Percentiles rank a stretch among this genome's conserved stretches.
phyloP scores from a whole-genome alignment of 2,329 filamentous ascomycete species.

The Aureobasidium sp. region DNA sequence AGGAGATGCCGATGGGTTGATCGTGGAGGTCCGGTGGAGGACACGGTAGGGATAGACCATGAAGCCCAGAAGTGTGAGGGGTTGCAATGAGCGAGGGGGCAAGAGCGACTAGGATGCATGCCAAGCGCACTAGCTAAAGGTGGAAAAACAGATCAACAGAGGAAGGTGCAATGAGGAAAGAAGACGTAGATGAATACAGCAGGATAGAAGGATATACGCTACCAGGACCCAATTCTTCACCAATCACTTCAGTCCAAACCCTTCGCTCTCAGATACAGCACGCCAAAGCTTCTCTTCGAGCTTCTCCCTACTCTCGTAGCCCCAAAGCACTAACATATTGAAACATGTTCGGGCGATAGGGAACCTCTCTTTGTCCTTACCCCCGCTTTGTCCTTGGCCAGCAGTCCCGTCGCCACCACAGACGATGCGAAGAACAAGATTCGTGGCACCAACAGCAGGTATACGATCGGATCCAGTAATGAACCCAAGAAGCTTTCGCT shows the following conservation, averaged over 20 bases:
- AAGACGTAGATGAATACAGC: background rate
- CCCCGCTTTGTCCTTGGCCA: constrained; percentile 2
- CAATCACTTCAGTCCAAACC: constrained; percentile 73
- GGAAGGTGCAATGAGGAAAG: background rate
- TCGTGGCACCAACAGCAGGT: constrained; percentile 77
- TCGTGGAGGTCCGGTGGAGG: background rate
- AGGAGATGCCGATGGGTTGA: background rate
- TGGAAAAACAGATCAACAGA: background rate
- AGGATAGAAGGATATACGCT: constrained; percentile 1
- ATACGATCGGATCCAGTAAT: constrained; percentile 88
- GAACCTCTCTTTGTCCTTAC: constrained; percentile 61
- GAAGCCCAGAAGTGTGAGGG: background rate
- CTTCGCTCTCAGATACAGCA: constrained; percentile 83
- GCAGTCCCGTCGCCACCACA: constrained; percentile 57
- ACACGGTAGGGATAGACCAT: background rate
- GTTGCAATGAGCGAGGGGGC: background rate
- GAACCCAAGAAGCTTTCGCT: constrained; percentile 73
- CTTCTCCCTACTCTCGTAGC: constrained; percentile 57
- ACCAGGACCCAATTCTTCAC: background rate
- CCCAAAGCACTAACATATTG: constrained; percentile 71
- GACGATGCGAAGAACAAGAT: constrained; percentile 65
- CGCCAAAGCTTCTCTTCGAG: constrained; percentile 69
- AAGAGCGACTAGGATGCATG: background rate
- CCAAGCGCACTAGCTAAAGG: background rate
- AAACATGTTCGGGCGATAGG: constrained; percentile 88